Evolutionary conservation across 768 basidiomycete species (phyloP), one percentile per base, ranked within the genome.

Genomic region (Tulasnella sp.): DNA sequence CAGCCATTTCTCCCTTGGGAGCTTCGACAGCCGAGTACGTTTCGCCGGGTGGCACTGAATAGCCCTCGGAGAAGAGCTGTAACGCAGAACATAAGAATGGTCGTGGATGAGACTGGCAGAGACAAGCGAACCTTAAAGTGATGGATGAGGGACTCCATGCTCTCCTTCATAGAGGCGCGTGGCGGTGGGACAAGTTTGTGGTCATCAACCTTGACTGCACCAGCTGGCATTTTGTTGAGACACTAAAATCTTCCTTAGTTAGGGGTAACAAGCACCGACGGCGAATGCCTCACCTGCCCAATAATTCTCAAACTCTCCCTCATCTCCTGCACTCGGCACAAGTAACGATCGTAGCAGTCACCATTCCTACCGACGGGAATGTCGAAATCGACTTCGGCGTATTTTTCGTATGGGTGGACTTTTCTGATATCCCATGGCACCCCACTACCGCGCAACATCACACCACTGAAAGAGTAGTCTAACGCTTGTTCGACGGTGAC

Each of bases 291-390:
- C 31, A 77, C 83, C 70, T 86, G 90, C 62, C 76, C 73, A 65
- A 99, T 82, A 69, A 99, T 99, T 25, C 79, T 76, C 63, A 99
- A 71, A 57, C 83, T 86, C 74, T 99, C 93, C 64, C 94, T 77
- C 85, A 98, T 94, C 70, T 99, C 94, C 69, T 99, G 93, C 6
- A 98, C 87, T 72, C 94, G 86, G 69, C 93, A 97, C 39, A 97
- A 75, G 70, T 98, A 98, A 42, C 94, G 86, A 72, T 97, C 92
- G 67, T 93, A 99, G 73, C 93, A 98, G 68, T 99, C 94, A 36
- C 94, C 94, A 62, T 92, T 90, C 76, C 81, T 84, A 57, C 94
- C 94, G 31, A 98, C 82, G n/a, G 94, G 94, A 49, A 99, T 73
- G 62, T 98, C 93, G 65, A 98, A 98, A 65, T 98, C 94, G 63